Conservation (phyloP, 1,139 yeast genomes). For the Hyphopichia burtonii region DNA sequence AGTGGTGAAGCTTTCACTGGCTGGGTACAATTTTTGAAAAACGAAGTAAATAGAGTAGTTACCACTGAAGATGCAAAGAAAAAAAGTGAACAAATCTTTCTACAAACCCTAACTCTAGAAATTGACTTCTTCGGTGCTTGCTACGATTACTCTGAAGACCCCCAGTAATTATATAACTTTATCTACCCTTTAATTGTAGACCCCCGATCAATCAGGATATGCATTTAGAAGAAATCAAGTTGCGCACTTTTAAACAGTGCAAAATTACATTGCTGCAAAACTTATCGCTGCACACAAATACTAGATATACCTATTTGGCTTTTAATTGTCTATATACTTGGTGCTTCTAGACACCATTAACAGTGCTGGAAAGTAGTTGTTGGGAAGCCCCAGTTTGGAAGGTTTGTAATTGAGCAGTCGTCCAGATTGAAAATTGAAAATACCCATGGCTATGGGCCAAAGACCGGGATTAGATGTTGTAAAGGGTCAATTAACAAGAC, state of each 20-base stretch:
- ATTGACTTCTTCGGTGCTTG: slow-evolving; percentile 48
- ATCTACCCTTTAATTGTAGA: not conserved
- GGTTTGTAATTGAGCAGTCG: too few relatives aligned
- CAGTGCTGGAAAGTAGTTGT: too few relatives aligned
- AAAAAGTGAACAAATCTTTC: slow-evolving; percentile 31
- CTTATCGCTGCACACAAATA: not conserved
- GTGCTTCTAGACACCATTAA: too few relatives aligned
- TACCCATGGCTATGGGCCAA: too few relatives aligned
- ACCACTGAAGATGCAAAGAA: slow-evolving; percentile 12
- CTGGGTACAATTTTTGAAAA: slow-evolving; percentile 47
- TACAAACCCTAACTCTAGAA: slow-evolving; percentile 37
- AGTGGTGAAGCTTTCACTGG: slow-evolving; percentile 43
- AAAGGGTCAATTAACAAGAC: too few relatives aligned
- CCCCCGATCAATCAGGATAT: slow-evolving; percentile 1
- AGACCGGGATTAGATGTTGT: too few relatives aligned
- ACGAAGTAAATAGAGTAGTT: slow-evolving; percentile 43
- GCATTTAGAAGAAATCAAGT: slow-evolving; percentile 4
- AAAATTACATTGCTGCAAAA: not conserved
- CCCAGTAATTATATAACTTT: not conserved
- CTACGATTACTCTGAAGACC: slow-evolving; percentile 23
- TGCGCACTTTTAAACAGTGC: slow-evolving; percentile 4
- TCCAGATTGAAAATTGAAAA: too few relatives aligned
- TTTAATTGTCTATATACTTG: too few relatives aligned
- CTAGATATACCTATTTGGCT: not conserved
- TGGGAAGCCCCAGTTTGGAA: too few relatives aligned